These are phyloP conservation scores for Phytophthora chlamydospora DNA, from an alignment of 352 stramenopile species.

Conservation along the genomic window DNA sequence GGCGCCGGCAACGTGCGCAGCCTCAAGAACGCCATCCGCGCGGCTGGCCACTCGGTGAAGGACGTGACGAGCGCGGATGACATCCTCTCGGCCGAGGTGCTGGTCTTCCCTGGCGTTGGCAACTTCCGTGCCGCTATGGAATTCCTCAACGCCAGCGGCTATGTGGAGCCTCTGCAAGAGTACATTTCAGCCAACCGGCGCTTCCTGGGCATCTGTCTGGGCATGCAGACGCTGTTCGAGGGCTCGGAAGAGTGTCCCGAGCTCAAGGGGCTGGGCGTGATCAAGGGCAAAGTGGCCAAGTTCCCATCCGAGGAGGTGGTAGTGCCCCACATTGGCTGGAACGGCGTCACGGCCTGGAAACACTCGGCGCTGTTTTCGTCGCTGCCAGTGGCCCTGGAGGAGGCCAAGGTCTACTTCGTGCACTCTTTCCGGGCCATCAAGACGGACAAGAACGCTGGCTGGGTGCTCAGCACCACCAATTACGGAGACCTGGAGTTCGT, in stretches of 20 bases:
- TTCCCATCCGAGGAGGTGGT: conserved; percentile 85
- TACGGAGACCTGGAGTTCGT: conserved; percentile 95
- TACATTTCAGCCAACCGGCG: conserved; percentile 90
- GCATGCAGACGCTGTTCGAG: conserved; percentile 99
- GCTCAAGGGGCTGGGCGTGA: conserved; percentile 91
- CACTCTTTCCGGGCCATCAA: conserved; percentile 94
- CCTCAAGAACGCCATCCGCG: conserved; percentile 96
- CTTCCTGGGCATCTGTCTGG: conserved; percentile 98
- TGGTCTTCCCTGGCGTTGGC: conserved; percentile 89
- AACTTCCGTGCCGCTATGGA: conserved; percentile 92
- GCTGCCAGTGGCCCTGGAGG: conserved; percentile 40
- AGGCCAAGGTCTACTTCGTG: conserved; percentile 96
- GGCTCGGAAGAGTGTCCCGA: conserved; percentile 93
- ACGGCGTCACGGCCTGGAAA: conserved; percentile 93
- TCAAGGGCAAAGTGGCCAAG: conserved; percentile 91
- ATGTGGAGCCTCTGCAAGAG: conserved; percentile 85
- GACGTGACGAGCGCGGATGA: conserved; percentile 90
- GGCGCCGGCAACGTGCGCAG: conserved; percentile 98
- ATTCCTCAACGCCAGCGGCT: conserved; percentile 90
- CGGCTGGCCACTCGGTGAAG: conserved; percentile 88
- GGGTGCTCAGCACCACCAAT: conserved; percentile 95
- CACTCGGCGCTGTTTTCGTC: conserved; percentile 72
- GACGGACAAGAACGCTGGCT: conserved; percentile 84
- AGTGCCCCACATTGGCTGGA: conserved; percentile 99
- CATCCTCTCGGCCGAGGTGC: conserved; percentile 87